Base-by-base conservation (phyloP, 805 yeast species). In the Tetrapisispora namnaoensis region DNA sequence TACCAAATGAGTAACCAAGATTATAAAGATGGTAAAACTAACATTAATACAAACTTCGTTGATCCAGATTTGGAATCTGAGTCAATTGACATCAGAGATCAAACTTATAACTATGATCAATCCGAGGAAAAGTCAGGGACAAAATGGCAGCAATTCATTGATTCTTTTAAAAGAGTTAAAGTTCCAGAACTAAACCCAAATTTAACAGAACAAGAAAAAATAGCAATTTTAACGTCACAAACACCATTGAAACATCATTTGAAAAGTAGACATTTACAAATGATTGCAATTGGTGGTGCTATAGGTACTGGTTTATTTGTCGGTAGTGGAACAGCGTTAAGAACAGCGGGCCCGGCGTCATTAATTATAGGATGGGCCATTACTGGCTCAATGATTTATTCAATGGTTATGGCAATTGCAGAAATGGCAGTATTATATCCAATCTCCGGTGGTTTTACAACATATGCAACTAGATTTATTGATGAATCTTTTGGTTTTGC, bases 281-380 rank as follows among this genome's bases (percentile, higher is more conserved):
- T 81, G 81, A 77, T 81, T 52, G 82, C 87, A 8, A 73, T 82
- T 48, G 88, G 86, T 52, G 86, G 86, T 56, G 75, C 82, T 51
- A 79, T 82, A 53, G 87, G 89, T 63, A 80, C 86, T 30, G 95
- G 91, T 62, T 69, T 85, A 48, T 79, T 85, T 55, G 83, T 85
- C 45, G 86, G 87, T 59, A 75, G 86, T 27, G 88, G 87, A 53
- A 68, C 70, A 11, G 78, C 84, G 4, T 67, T 83, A 52, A 57
- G 73, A 46, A 74, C 79, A 36, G 85, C 84, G 54, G 88, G 88
- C 39, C 86, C 88, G 17, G 87, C 82, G 3, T 75, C 79, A 47
- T 59, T 80, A 18, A 58, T 79, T 51, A 72, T 79, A 41, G 81
- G 81, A 54, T 75, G 80, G 72, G 59, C 65, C 45, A 61, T 78